These are phyloP conservation scores for Fusarium scirpi DNA, from an alignment of 2,329 filamentous ascomycete genomes.

Conservation along the genomic window DNA sequence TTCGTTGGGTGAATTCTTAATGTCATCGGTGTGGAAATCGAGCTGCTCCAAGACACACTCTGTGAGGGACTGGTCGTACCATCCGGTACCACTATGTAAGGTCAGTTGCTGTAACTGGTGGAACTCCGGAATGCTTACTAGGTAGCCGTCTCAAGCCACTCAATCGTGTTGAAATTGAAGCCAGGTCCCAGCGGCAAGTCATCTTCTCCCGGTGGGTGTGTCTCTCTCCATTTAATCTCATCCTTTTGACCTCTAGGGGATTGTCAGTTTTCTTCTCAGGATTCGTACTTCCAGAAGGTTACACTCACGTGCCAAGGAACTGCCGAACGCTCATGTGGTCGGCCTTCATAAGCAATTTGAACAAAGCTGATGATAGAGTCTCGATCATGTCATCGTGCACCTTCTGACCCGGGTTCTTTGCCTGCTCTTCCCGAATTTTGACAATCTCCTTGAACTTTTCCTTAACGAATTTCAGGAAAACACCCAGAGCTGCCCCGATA, in stretches of 20 bases:
- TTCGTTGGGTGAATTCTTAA: neutral
- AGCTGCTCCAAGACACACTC: slow-evolving; percentile 17
- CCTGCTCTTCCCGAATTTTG: too few species aligned
- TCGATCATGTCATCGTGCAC: too few species aligned
- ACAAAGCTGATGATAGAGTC: neutral
- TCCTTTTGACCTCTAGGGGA: neutral
- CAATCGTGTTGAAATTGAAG: slow-evolving; percentile 14
- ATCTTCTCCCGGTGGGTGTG: neutral
- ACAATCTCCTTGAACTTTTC: neutral
- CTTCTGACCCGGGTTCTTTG: too few species aligned
- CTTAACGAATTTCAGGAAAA: neutral
- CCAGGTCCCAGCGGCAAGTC: neutral
- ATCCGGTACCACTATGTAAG: neutral
- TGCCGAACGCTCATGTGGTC: slow-evolving; percentile 34
- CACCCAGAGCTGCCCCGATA: neutral
- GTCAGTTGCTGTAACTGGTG: neutral
- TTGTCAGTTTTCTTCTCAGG: neutral
- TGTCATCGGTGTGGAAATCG: slow-evolving; percentile 1
- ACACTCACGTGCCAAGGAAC: slow-evolving; percentile 32
- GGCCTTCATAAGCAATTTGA: slow-evolving; percentile 18
- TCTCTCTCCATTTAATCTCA: accelerated
- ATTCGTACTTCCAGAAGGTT: too few species aligned
- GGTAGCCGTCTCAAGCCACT: slow-evolving; percentile 15
- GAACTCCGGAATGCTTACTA: neutral
- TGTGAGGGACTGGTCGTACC: slow-evolving; percentile 19